Percentiles rank a stretch among this genome's conserved stretches.
Evolutionary conservation across 345 rosid genomes (phyloP).

Genomic region (Salix koriyanagi): DNA sequence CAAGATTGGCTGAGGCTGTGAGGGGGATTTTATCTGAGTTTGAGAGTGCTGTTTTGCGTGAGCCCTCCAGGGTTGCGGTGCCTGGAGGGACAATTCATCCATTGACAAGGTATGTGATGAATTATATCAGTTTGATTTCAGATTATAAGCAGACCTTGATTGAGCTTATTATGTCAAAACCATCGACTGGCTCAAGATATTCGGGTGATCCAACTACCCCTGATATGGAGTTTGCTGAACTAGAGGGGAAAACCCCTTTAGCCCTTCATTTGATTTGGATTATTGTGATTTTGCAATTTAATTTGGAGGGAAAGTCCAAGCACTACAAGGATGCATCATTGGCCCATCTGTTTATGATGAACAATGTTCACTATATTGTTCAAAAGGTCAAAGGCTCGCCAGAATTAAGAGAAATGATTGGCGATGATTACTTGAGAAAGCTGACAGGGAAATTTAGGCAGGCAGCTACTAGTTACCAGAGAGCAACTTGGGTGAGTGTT

Average conservation of each 20-base stretch:
- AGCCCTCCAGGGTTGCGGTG: constrained; percentile 68
- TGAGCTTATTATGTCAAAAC: constrained; percentile 74
- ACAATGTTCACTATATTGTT: constrained; percentile 83
- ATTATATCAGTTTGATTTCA: constrained; percentile 80
- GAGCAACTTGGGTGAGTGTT: constrained; percentile 82
- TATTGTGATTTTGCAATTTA: constrained; percentile 76
- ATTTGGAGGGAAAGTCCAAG: constrained; percentile 77
- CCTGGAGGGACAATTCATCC: constrained; percentile 97
- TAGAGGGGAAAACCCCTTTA: constrained; percentile 65
- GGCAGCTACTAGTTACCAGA: constrained; percentile 74
- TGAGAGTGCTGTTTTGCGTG: constrained; percentile 70
- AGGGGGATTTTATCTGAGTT: constrained; percentile 83
- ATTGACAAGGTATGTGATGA: constrained; percentile 94
- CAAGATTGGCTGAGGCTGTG: constrained; percentile 78
- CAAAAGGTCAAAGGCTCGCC: constrained; percentile 80
- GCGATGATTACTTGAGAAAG: constrained; percentile 73
- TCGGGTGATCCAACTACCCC: constrained; percentile 66
- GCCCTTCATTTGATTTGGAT: constrained; percentile 89
- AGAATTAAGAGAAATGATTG: constrained; percentile 84
- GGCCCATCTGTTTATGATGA: constrained; percentile 78
- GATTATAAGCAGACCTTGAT: constrained; percentile 80
- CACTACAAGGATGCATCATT: constrained; percentile 72
- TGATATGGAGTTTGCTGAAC: constrained; percentile 68
- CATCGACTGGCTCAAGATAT: constrained; percentile 65
- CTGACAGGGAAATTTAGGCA: constrained; percentile 70